Evolutionary conservation across 768 basidiomycete genomes (phyloP).

Genomic region (Baorangia bicolor): DNA sequence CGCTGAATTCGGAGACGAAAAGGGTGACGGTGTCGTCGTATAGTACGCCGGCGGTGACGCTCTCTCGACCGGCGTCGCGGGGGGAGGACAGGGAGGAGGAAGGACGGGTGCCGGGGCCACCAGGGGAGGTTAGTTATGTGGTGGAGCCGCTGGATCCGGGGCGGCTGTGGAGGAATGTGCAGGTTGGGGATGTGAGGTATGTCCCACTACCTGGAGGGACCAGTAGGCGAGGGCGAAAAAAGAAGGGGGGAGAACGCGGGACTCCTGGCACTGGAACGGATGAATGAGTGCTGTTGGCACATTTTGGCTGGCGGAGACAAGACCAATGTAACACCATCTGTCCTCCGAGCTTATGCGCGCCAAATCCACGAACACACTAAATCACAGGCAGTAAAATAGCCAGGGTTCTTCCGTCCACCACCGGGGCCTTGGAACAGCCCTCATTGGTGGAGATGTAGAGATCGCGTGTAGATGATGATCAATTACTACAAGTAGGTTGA

Average conservation of each 20-base stretch:
- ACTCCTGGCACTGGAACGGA: background rate
- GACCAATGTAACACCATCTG: background rate
- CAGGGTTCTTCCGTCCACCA: too few relatives aligned
- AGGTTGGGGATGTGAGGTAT: constrained; percentile 36
- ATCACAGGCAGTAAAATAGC: too few relatives aligned
- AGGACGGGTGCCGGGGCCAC: constrained; percentile 40
- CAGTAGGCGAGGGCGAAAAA: background rate
- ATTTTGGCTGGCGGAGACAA: background rate
- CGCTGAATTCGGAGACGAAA: constrained; percentile 52
- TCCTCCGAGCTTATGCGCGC: background rate
- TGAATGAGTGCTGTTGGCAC: background rate
- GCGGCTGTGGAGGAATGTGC: constrained; percentile 47
- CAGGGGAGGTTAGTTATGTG: constrained; percentile 38
- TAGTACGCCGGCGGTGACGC: constrained; percentile 33
- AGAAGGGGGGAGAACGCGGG: background rate
- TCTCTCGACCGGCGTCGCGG: constrained; percentile 37
- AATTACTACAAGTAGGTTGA: too few relatives aligned
- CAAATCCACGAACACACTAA: background rate
- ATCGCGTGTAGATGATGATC: too few relatives aligned
- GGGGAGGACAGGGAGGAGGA: constrained; percentile 37
- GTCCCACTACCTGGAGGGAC: constrained; percentile 27
- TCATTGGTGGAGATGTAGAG: too few relatives aligned
- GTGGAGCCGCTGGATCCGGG: constrained; percentile 24
- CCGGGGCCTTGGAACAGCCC: too few relatives aligned
- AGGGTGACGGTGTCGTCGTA: constrained; percentile 56